Conservation (phyloP, 768 basidiomycete species). For the Lentinula detonsa region DNA sequence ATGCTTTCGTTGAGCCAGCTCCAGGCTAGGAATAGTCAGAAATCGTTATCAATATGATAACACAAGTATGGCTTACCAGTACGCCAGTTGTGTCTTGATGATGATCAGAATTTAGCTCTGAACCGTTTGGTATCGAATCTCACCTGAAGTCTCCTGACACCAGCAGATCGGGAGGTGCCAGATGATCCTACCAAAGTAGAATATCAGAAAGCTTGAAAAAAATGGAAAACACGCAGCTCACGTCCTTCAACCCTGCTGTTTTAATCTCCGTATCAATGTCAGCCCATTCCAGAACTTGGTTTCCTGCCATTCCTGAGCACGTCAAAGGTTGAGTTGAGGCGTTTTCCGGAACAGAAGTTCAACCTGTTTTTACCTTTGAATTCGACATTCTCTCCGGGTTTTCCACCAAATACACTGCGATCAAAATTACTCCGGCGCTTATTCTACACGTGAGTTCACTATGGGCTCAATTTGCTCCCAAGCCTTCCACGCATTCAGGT, state of each 20-base stretch:
- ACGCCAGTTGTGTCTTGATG: conserved; percentile 39
- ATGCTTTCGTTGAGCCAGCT: conserved; percentile 32
- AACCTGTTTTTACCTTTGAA: conserved; percentile 35
- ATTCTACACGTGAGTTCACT: background rate
- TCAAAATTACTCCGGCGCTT: conserved; percentile 9
- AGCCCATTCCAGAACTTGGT: conserved; percentile 57
- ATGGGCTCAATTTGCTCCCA: conserved; percentile 63
- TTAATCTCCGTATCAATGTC: conserved; percentile 59
- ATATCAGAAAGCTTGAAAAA: background rate
- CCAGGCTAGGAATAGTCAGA: conserved; percentile 25
- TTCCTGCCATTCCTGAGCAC: conserved; percentile 46
- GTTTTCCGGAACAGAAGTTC: background rate
- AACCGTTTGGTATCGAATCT: conserved; percentile 5
- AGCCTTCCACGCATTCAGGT: conserved; percentile 34
- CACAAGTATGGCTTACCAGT: conserved; percentile 25
- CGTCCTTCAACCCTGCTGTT: conserved; percentile 46
- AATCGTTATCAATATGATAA: background rate
- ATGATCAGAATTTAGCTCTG: background rate
- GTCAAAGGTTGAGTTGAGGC: background rate
- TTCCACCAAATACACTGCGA: conserved; percentile 54
- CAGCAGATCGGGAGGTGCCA: conserved; percentile 39
- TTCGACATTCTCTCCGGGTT: conserved; percentile 42
- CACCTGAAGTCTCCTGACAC: conserved; percentile 39
- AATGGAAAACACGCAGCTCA: conserved; percentile 14
- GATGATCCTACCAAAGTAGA: conserved; percentile 25